Conservation (phyloP, 805 yeast genomes). For the Sugiyamaella boreocaroliniensis region DNA sequence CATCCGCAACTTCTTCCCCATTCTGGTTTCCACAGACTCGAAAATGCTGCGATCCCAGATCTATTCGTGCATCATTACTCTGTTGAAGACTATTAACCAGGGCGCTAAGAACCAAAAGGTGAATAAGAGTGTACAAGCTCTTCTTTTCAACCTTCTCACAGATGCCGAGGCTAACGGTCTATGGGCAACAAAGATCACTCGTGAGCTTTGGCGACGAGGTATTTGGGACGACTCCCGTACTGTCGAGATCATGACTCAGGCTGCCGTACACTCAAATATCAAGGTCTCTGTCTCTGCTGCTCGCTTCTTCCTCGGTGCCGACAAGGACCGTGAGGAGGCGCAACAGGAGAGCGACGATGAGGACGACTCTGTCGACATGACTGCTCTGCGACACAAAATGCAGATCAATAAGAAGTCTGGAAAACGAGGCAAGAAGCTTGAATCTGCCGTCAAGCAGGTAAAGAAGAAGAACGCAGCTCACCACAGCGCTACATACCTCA, state of each 20-base stretch:
- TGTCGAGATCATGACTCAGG: constrained; percentile 96
- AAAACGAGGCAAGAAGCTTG: constrained; percentile 75
- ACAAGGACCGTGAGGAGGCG: constrained; percentile 82
- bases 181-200: constrained; percentile 92
- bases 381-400: constrained; percentile 70
- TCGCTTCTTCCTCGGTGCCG: constrained; percentile 88
- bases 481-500: constrained; percentile 62
- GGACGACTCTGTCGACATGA: constrained; percentile 47
- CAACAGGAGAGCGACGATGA: constrained; percentile 58
- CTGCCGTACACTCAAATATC: constrained; percentile 78
- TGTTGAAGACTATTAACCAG: constrained; percentile 75
- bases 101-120: constrained; percentile 87
- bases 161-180: constrained; percentile 77
- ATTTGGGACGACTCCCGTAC: constrained; percentile 97
- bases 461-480: constrained; percentile 46
- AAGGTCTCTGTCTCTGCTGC: constrained; percentile 90
- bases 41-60: constrained; percentile 78
- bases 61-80: constrained; percentile 67
- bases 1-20: constrained; percentile 83
- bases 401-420: constrained; percentile 75
- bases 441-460: constrained; percentile 62
- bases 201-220: constrained; percentile 96
- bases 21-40: constrained; percentile 61
- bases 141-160: constrained; percentile 79
- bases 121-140: constrained; percentile 85